Percentiles rank a stretch among this genome's conserved stretches.
Evolutionary conservation across 345 rosid species (phyloP).

Genomic region (Murraya paniculata): DNA sequence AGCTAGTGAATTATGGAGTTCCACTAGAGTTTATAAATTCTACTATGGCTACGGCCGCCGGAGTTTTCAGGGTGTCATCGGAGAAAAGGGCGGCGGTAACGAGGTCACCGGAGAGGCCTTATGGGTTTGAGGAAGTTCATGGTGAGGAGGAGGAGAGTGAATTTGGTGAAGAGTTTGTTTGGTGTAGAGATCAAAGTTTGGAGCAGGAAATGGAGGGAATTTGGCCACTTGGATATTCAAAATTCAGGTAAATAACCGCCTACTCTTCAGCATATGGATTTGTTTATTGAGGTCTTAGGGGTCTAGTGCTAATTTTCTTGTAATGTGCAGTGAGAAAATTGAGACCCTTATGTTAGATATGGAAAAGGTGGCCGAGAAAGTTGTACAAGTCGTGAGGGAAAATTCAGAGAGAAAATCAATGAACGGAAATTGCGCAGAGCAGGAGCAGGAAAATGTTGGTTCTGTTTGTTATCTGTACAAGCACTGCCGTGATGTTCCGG

Average conservation of each 20-base stretch:
- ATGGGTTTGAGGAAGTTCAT: slow-evolving; percentile 54
- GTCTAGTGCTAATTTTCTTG: background rate
- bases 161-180: slow-evolving; percentile 56
- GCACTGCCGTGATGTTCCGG: slow-evolving; percentile 30
- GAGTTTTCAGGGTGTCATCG: slow-evolving; percentile 37
- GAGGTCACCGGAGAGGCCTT: slow-evolving; percentile 45
- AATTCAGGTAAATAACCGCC: slow-evolving; percentile 51
- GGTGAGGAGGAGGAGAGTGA: slow-evolving; percentile 48
- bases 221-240: slow-evolving; percentile 55
- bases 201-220: slow-evolving; percentile 48
- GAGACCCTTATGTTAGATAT: slow-evolving; percentile 35
- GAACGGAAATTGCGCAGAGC: background rate
- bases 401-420: slow-evolving; percentile 11
- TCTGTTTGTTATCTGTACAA: slow-evolving; percentile 47
- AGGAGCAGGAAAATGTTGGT: slow-evolving; percentile 26
- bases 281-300: background rate
- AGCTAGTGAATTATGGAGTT: slow-evolving; percentile 67
- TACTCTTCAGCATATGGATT: background rate
- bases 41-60: slow-evolving; percentile 40
- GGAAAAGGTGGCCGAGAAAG: slow-evolving; percentile 53
- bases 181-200: slow-evolving; percentile 48
- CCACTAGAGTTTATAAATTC: slow-evolving; percentile 31
- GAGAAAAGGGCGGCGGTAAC: slow-evolving; percentile 38
- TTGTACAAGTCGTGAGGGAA: slow-evolving; percentile 23
- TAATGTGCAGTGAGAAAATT: slow-evolving; percentile 59